Evolutionary conservation across 2,329 filamentous ascomycete genomes (phyloP).

Genomic region (Aspergillus intermedius): DNA sequence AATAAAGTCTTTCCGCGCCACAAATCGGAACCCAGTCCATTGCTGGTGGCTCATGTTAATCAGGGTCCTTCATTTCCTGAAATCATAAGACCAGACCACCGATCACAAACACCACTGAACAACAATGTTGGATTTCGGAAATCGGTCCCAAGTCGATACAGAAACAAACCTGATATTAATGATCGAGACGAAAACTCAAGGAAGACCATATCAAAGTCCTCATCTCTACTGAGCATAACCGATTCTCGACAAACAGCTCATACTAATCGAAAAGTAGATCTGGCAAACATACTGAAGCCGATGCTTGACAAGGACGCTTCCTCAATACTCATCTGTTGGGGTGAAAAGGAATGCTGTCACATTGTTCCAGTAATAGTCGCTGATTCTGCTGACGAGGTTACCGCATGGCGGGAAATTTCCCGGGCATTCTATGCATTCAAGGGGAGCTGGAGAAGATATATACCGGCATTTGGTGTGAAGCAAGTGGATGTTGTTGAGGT

Average conservation of each 20-base stretch:
- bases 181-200: background rate
- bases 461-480: background rate
- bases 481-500: background rate
- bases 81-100: background rate
- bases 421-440: background rate
- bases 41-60: background rate
- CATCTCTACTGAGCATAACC: background rate
- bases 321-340: background rate
- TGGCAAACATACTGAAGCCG: background rate
- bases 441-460: background rate
- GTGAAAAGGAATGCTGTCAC: background rate
- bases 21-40: background rate
- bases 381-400: background rate
- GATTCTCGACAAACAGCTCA: background rate
- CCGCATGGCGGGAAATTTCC: background rate
- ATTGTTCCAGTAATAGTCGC: background rate
- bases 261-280: background rate
- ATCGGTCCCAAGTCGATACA: background rate
- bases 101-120: background rate
- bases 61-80: background rate
- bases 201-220: background rate
- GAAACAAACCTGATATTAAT: background rate
- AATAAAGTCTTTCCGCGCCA: background rate
- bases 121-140: background rate
- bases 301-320: background rate